Percentiles rank a stretch among this genome's conserved stretches.
These are phyloP conservation scores for Solanum paucissectum DNA, from an alignment of 257 asterid species.

Conservation along the genomic window DNA sequence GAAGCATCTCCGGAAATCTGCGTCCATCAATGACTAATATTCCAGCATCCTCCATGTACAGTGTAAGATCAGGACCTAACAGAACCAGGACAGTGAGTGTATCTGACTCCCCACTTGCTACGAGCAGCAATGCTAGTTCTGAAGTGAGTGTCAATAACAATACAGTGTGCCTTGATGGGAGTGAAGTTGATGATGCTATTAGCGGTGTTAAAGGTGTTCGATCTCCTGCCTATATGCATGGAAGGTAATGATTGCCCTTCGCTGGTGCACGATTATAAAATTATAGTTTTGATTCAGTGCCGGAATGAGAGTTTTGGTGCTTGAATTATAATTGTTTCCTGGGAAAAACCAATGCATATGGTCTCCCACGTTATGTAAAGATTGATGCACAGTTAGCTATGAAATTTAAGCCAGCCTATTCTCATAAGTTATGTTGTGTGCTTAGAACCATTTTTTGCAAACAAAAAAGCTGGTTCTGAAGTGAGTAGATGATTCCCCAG, in stretches of 20 bases:
- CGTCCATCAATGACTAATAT: background rate
- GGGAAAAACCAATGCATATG: background rate
- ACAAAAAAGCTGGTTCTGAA: background rate
- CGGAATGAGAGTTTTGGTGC: background rate
- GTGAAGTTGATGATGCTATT: constrained; percentile 47
- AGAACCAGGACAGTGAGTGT: constrained; percentile 7
- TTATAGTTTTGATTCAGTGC: background rate
- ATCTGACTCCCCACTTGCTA: constrained; percentile 10
- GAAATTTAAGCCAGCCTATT: background rate
- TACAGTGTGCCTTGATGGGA: background rate
- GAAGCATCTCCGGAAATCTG: constrained; percentile 1
- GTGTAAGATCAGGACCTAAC: constrained; percentile 8
- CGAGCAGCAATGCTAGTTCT: constrained; percentile 8
- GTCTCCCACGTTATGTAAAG: background rate
- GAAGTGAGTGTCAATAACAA: constrained; percentile 10
- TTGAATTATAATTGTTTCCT: background rate
- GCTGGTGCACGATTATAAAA: background rate
- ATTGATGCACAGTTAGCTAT: background rate
- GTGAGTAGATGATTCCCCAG: background rate
- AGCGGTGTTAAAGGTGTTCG: constrained; percentile 54
- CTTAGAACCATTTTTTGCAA: background rate
- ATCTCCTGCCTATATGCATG: constrained; percentile 54
- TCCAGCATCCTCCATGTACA: constrained; percentile 12
- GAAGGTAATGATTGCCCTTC: constrained; percentile 36
- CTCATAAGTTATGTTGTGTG: background rate